Base-by-base conservation (phyloP, 495 filamentous ascomycete genomes). In the Hypoxylon intermedium region DNA sequence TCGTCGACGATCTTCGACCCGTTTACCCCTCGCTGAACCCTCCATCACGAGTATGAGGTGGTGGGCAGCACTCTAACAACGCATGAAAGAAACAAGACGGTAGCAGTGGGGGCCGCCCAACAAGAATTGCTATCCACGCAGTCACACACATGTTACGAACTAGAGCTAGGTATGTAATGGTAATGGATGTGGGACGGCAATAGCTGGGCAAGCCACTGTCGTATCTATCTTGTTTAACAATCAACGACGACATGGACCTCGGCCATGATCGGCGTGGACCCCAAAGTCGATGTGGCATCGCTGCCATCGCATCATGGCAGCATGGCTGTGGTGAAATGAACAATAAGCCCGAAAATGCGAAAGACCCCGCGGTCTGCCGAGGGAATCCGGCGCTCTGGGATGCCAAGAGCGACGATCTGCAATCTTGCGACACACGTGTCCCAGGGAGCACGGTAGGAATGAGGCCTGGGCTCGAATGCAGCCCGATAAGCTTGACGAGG, bases 371-470 rank as follows among this genome's bases (percentile, higher is more conserved):
- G 11, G 20, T 19, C 57, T 52, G 51, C 56, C 62, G 55, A 65
- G 55, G 54, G 62, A 65, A 65, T 65, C 62, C 62, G 62, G 44
- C 41, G 45, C 62, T 65, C 62, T 65, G 62, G 62, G 28, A 42
- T 55, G 62, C 62, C 62, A 65, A 65, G 62, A 36, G 43, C 57
- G 44, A 37, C 51, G 62, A 65, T 65, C 62, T 65, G 51, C 62
- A 65, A 65, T 65, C 62, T 65, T 33, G 62, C 62, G 51, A 60
- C 62, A 65, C 62, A 65, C 62, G 62, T 65, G 62, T 65, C 51
- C 51, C 50, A 36, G 51, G 62, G 41, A 48, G 56, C 62, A 65
- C 51, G 60, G 56, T 65, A 51, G 56, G 56, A 65, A 60, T 65
- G 55, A 51, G 20, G 21, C 47, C 40, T 50, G 38, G 44, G 19